Percentiles rank a stretch among this genome's conserved stretches.
Conservation (phyloP, 495 filamentous ascomycete genomes). For the Friedmanniomyces simplex region DNA sequence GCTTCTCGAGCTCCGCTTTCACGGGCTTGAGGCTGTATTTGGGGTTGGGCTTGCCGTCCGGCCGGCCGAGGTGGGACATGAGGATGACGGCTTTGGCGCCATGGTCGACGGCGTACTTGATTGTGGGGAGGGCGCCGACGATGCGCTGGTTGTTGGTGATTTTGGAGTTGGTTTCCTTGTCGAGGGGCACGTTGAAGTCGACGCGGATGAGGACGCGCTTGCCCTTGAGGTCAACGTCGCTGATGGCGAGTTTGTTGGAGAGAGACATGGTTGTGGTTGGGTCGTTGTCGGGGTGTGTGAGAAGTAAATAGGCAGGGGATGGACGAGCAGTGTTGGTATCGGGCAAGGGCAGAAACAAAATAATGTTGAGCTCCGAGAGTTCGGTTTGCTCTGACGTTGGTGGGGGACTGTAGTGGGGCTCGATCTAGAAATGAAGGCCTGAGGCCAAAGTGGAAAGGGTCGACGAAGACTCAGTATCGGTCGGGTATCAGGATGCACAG, state of each 20-base stretch:
- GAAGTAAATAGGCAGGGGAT: too few relatives aligned
- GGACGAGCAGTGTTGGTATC: too few relatives aligned
- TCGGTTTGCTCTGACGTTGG: too few relatives aligned
- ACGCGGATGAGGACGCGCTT: constrained; percentile 97
- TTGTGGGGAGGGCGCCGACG: constrained; percentile 90
- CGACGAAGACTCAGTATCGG: too few relatives aligned
- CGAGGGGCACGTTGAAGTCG: constrained; percentile 98
- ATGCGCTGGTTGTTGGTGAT: constrained; percentile 98
- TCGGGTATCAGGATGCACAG: too few relatives aligned
- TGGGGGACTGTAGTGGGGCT: too few relatives aligned
- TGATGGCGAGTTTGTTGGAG: constrained; percentile 93
- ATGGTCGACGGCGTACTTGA: constrained; percentile 93
- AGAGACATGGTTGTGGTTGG: constrained; percentile 64
- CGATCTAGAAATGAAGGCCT: too few relatives aligned
- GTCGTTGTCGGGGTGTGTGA: not conserved
- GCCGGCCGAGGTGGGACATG: constrained; percentile 97
- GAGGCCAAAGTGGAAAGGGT: too few relatives aligned
- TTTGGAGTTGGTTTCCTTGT: constrained; percentile 60
- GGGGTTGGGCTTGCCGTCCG: constrained; percentile 74
- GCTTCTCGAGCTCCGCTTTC: constrained; percentile 81
- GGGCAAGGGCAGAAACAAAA: too few relatives aligned
- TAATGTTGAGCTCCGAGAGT: too few relatives aligned
- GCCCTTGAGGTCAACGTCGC: constrained; percentile 90
- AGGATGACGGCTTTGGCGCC: constrained; percentile 90
- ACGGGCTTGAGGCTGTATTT: constrained; percentile 96